Conservation (phyloP, 768 basidiomycete species). For the Obba rivulosa region DNA sequence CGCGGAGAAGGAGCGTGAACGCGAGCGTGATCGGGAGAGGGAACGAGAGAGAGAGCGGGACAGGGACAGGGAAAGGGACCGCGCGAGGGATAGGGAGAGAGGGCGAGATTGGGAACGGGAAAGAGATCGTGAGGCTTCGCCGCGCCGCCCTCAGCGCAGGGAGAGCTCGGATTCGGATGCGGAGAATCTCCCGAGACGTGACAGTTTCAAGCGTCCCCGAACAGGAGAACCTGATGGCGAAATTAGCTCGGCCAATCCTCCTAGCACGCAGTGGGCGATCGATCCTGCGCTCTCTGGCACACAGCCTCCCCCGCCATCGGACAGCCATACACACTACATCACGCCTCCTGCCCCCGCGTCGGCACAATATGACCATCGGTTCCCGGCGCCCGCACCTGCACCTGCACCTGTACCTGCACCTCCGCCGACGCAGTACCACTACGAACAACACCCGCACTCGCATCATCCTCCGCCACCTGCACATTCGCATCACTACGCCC, state of each 20-base stretch:
- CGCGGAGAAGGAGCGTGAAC: constrained; percentile 3
- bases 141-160: background rate
- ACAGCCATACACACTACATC: constrained; percentile 11
- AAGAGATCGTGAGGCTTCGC: constrained; percentile 6
- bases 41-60: constrained; percentile 12
- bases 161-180: constrained; percentile 1
- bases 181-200: constrained; percentile 8
- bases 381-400: constrained; percentile 12
- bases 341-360: constrained; percentile 7
- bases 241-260: constrained; percentile 15
- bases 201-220: constrained; percentile 15
- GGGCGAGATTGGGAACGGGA: constrained; percentile 8
- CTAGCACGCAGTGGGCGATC: constrained; percentile 10
- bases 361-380: constrained; percentile 19
- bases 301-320: constrained; percentile 2
- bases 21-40: constrained; percentile 8
- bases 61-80: constrained; percentile 8
- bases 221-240: constrained; percentile 20
- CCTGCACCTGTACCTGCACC: constrained; percentile 10
- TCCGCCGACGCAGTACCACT: constrained; percentile 12
- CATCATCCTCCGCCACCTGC: constrained; percentile 15
- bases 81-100: constrained; percentile 11
- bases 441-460: constrained; percentile 15
- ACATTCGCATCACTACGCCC: constrained; percentile 19
- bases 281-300: constrained; percentile 27